A percentile compares a stretch with the other conserved stretches of the same genome.
These are phyloP conservation scores for Cucurbita pepo DNA, from an alignment of 306 rosid species.

Conservation along the genomic window DNA sequence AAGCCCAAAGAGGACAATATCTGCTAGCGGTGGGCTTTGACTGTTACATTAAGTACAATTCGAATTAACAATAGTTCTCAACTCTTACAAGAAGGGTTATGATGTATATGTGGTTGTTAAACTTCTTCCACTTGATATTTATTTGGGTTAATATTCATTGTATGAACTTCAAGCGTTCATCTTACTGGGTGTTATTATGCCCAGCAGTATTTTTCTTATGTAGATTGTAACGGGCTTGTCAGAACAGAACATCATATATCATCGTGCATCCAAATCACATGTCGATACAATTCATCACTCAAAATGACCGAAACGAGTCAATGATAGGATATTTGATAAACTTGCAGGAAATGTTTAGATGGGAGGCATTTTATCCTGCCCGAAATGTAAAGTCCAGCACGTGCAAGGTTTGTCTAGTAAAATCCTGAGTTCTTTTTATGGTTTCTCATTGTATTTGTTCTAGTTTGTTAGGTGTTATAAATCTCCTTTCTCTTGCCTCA, in stretches of 20 bases:
- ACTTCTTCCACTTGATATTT: not conserved
- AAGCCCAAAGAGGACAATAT: too few species aligned
- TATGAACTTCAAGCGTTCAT: not conserved
- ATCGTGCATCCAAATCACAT: not conserved
- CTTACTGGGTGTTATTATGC: not conserved
- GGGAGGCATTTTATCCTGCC: slow-evolving; percentile 29
- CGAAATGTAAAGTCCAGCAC: slow-evolving; percentile 13
- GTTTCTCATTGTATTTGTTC: not conserved
- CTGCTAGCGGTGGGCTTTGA: too few species aligned
- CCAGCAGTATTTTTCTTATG: not conserved
- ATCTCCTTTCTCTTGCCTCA: not conserved
- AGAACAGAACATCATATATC: not conserved
- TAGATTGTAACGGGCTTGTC: not conserved
- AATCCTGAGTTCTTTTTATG: not conserved
- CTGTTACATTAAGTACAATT: too few species aligned
- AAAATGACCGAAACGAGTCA: not conserved
- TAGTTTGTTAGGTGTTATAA: not conserved
- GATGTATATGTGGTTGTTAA: not conserved
- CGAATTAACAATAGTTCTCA: not conserved
- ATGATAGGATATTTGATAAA: not conserved
- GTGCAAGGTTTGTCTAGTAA: slow-evolving; percentile 46
- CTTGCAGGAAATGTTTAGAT: slow-evolving; percentile 58
- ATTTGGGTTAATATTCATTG: not conserved
- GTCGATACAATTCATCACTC: not conserved
- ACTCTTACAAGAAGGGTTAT: not conserved